These are phyloP conservation scores for Magnolia sinica DNA, from an alignment of 164 flowering plant genomes.

Conservation along the genomic window DNA sequence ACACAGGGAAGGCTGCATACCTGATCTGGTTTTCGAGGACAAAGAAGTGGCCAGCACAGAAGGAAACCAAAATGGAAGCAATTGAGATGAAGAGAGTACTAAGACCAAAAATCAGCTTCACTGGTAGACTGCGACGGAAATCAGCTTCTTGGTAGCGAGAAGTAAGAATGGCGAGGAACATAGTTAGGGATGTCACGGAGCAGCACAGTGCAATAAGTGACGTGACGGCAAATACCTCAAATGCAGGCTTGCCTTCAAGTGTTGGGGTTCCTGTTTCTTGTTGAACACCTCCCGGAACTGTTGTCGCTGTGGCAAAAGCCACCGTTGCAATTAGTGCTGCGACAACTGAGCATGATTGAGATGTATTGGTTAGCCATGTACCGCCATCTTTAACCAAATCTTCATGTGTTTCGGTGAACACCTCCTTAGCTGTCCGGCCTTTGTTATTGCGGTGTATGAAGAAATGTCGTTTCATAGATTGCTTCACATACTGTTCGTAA, in stretches of 20 bases:
- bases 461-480: background rate
- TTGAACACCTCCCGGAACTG: constrained; percentile 22
- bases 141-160: constrained; percentile 19
- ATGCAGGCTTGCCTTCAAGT: constrained; percentile 16
- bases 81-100: constrained; percentile 23
- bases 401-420: background rate
- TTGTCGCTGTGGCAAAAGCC: constrained; percentile 27
- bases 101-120: constrained; percentile 15
- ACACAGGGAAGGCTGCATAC: background rate
- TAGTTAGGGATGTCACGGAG: constrained; percentile 5
- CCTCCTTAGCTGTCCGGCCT: background rate
- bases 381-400: background rate
- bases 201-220: constrained; percentile 23
- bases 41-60: constrained; percentile 12
- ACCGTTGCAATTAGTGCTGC: constrained; percentile 24
- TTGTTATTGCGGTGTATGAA: background rate
- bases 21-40: background rate
- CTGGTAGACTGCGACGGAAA: constrained; percentile 9
- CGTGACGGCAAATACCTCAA: constrained; percentile 19
- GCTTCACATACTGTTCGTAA: background rate
- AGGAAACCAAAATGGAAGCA: constrained; percentile 22
- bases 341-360: constrained; percentile 24
- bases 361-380: constrained; percentile 28
- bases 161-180: constrained; percentile 26
- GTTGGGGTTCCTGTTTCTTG: constrained; percentile 5